Evolutionary conservation across 495 filamentous ascomycete genomes (phyloP), one percentile per base, ranked within the genome.

Genomic region (Daldinia bambusicola): DNA sequence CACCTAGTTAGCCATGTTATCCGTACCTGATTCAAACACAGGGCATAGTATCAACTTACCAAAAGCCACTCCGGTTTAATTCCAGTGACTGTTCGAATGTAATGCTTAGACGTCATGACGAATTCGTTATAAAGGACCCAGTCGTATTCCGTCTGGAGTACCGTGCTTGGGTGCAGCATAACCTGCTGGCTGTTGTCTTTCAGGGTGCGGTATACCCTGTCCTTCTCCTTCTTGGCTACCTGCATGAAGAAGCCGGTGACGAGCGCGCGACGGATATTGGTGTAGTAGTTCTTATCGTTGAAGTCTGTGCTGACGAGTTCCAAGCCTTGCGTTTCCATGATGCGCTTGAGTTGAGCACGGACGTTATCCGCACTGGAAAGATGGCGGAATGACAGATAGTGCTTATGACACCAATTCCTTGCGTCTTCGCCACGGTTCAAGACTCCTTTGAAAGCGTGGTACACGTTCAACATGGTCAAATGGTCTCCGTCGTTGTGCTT

Each of bases 111-210:
- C 0, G 95, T 99, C 62, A 99, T 88, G 4, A 98, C 96, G 74
- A 98, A 99, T 78, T 99, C 95, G 76, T 99, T 97, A 79, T 99
- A 99, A 0, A 99, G 82, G 32, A 99, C 92, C 96, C 96, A 99
- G 73, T 98, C 95, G 67, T 89, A 91, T 14, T 98, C 94, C 61
- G 91, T 89, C 51, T 85, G 86, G 12, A 99, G 82, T 9, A 94
- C 92, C 3, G 93, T 97, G 67, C 92, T 93, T 6, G 95, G 95
- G 80, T 99, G 95, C 43, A 99, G 84, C 64, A 98, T 86, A 50
- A 99, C 95, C 58, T 86, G 91, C 6, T 72, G 72, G 83, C 88
- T 87, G 72, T 98, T 90, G 74, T 98, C 96, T 81, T 98, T 98
- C 70, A 99, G 90, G 7, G 95, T 99, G 60, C 89, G 87, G 81